Percentiles rank a stretch among this genome's conserved stretches.
phyloP scores from a whole-genome alignment of 2,329 filamentous ascomycete genomes.

The Pseudogymnoascus sp. region DNA sequence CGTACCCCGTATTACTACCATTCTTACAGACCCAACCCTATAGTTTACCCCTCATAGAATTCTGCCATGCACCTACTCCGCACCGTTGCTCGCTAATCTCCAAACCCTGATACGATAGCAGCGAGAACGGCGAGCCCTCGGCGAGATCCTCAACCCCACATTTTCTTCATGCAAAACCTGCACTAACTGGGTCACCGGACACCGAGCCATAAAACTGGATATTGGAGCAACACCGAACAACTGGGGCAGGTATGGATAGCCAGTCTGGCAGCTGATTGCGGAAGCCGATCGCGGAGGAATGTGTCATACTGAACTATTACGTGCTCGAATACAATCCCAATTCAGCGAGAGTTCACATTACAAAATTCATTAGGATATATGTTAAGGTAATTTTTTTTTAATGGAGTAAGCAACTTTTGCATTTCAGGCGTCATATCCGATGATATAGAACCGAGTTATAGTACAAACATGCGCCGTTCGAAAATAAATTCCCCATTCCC shows the following conservation, averaged over 20 bases:
- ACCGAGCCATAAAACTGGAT: conserved; percentile 3
- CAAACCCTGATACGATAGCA: not conserved
- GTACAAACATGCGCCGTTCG: conserved; percentile 29
- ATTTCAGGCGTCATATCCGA: conserved; percentile 23
- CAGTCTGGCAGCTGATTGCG: conserved; percentile 5
- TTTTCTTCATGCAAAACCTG: not conserved
- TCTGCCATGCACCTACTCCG: not conserved
- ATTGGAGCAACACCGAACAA: conserved; percentile 1
- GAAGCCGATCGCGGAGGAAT: conserved; percentile 18
- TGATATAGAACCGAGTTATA: conserved; percentile 19
- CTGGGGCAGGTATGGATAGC: not conserved
- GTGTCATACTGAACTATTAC: not conserved
- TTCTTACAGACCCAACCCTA: not conserved
- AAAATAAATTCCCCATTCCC: not conserved
- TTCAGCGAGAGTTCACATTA: not conserved
- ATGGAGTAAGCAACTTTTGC: conserved; percentile 23
- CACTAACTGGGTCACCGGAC: not conserved
- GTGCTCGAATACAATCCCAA: not conserved
- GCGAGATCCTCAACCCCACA: not conserved
- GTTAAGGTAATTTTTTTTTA: conserved; percentile 1
- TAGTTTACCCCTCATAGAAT: not conserved
- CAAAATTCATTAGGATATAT: not conserved
- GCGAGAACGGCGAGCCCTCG: not conserved
- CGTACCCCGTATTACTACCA: not conserved
- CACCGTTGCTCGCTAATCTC: not conserved